Base-by-base conservation (phyloP, 176 grass and related monocot species). In the Oryza coarctata region DNA sequence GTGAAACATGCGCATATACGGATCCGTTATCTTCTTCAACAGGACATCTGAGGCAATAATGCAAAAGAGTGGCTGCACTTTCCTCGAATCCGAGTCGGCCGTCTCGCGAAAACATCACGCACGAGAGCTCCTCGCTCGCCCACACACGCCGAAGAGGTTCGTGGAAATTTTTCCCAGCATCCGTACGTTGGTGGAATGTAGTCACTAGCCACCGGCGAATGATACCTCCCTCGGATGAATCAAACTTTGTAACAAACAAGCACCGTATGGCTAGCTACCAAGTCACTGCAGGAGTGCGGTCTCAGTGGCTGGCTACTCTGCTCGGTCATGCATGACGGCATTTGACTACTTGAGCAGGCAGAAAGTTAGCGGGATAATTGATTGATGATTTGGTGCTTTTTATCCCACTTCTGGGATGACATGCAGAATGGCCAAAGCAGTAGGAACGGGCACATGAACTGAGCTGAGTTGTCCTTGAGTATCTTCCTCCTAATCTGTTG, bases 161-260 rank as follows among this genome's bases (percentile, higher is more conserved):
- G 85, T 78, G 31, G 80, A 79, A 83, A 57, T 13, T 9, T 9
- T 22, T 20, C 13, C 12, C 60, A 29, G 38, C 31, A 82, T 22
- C 13, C 12, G n/a, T n/a, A n/a, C n/a, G 7, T 29, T 43, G 41
- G 77, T 71, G 61, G 55, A 20, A 55, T 86, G 78, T 23, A 40
- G 73, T 63, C 79, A 79, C 49, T 50, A 32, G 47, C 68, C 88
- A 90, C 83, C 67, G 18, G 33, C 83, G 47, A 86, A 82, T 86
- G 73, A 62, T 58, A 36, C 88, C 83, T 90, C 68, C 83, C 88
- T 86, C 68, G 4, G 83, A 25, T 86, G 71, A 81, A 80, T 22
- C 27, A 35, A 74, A 45, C 55, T 14, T 28, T 22, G 34, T 14
- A 29, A 61, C 39, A 7, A 58, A 22, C 2, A 25, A 50, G 22